Base-by-base conservation (phyloP, 2,329 filamentous ascomycete genomes). In the Nectriaceae sp. region DNA sequence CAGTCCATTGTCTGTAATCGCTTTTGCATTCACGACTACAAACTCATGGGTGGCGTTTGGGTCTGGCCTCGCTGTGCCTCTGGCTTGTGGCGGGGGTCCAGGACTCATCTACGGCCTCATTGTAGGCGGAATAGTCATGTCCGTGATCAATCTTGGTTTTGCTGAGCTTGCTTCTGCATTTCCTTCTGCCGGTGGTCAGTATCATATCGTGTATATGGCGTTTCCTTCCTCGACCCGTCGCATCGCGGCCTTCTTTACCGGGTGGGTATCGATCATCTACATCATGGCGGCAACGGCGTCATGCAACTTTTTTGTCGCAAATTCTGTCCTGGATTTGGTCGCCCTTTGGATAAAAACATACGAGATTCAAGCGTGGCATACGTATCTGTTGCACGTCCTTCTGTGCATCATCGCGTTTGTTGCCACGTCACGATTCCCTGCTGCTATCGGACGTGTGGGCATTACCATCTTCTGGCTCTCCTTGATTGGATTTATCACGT, bases 41-140 rank as follows among this genome's bases (percentile, higher is more conserved):
- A 62, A 62, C 19, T 62, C 60, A 0, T 62, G 60, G 60, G 53
- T 60, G 20, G 60, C 59, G 4, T 62, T 62, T 43, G 59, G 51
- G 4, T 62, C 59, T 5, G 59, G 59, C 2, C 45, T 62, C 4
- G 57, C 59, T 0, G 56, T 62, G 3, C 59, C 59, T 4, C 40
- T 62, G 11, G 54, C 59, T 3, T 62, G 57, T 16, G 60, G 59
- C 3, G 59, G 49, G n/a, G 60, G 57, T 5, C 60, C 60, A 6
- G 59, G 50, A 1, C 47, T 62, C 21, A 61, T 62, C 16, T 62
- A 61, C 24, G 59, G 60, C 11, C 52, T 62, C 31, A 55, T 62
- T 16, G 53, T 43, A 3, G 57, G 54, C 1, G 57, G 54, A 2
- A 40, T 62, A 4, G 24, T 60, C 36, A 62, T 62, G 56, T 49